These are phyloP conservation scores for Musa acuminata DNA, from an alignment of 176 grass and related monocot genomes.

Conservation along the genomic window DNA sequence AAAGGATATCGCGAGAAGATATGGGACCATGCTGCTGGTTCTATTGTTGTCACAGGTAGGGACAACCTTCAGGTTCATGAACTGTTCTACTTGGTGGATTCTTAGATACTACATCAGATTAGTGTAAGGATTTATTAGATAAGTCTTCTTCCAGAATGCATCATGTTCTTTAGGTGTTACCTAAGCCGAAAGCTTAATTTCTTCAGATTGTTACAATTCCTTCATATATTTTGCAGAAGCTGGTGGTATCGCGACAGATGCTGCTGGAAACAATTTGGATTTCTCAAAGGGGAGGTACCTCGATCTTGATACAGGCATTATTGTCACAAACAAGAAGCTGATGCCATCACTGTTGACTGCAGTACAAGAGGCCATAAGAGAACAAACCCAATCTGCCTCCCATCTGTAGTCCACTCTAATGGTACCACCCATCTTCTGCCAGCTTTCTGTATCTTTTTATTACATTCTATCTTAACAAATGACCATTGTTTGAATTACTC, in stretches of 20 bases:
- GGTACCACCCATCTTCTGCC: no score
- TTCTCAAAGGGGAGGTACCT: conserved; percentile 86
- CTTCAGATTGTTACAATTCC: not conserved
- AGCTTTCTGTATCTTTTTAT: not conserved
- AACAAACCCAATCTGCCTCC: conserved; percentile 45
- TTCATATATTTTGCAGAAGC: conserved; percentile 48
- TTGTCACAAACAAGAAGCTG: conserved; percentile 64
- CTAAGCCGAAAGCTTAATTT: not conserved
- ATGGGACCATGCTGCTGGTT: conserved; percentile 97
- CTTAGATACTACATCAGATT: not conserved
- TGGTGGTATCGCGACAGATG: conserved; percentile 86
- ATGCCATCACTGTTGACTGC: conserved; percentile 64
- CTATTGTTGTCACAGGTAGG: conserved; percentile 79
- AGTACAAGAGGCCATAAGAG: conserved; percentile 57
- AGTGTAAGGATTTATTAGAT: not conserved
- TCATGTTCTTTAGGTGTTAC: not conserved
- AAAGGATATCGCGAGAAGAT: conserved; percentile 92
- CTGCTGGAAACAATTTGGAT: conserved; percentile 72
- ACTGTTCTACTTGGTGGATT: not conserved
- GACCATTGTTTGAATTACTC: not conserved
- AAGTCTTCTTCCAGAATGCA: not conserved
- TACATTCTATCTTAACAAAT: not conserved
- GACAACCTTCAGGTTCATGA: not conserved
- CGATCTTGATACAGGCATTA: conserved; percentile 83
- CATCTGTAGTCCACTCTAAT: not conserved